Percentiles rank a stretch among this genome's conserved stretches.
These are phyloP conservation scores for Neurospora discreta DNA, from an alignment of 495 filamentous ascomycete genomes.

Conservation along the genomic window DNA sequence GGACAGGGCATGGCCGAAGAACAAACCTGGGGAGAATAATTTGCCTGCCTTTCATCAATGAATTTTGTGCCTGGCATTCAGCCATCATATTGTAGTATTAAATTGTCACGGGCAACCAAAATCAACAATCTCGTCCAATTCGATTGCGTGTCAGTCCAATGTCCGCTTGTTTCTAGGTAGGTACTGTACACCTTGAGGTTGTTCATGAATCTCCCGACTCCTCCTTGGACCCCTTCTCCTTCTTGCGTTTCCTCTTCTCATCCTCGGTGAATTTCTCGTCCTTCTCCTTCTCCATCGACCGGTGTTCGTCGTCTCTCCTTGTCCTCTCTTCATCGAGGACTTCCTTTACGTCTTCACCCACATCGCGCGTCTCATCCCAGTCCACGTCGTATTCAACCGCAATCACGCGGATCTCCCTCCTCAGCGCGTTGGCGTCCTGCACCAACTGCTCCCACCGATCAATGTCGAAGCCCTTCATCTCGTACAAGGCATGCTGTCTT, in stretches of 20 bases:
- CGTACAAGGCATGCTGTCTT: slow-evolving; percentile 68
- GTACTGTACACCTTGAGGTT: not conserved
- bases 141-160: not conserved
- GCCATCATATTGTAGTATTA: not conserved
- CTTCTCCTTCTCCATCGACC: slow-evolving; percentile 23
- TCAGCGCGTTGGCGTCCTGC: slow-evolving; percentile 68
- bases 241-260: slow-evolving; percentile 29
- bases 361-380: slow-evolving; percentile 77
- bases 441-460: slow-evolving; percentile 66
- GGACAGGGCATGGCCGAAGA: too few relatives aligned
- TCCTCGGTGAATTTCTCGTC: slow-evolving; percentile 40
- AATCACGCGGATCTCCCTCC: slow-evolving; percentile 70
- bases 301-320: slow-evolving; percentile 21
- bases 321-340: slow-evolving; percentile 53
- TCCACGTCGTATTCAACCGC: slow-evolving; percentile 89
- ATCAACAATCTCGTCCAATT: not conserved
- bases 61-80: not conserved
- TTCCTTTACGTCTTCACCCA: slow-evolving; percentile 59
- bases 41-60: too few relatives aligned
- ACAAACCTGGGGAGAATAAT: too few relatives aligned
- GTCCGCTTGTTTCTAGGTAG: not conserved
- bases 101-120: not conserved
- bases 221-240: slow-evolving; percentile 1
- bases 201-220: not conserved
- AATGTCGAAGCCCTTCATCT: slow-evolving; percentile 61